phyloP scores from a whole-genome alignment of 352 stramenopile genomes.

The Pythium diclinum region DNA sequence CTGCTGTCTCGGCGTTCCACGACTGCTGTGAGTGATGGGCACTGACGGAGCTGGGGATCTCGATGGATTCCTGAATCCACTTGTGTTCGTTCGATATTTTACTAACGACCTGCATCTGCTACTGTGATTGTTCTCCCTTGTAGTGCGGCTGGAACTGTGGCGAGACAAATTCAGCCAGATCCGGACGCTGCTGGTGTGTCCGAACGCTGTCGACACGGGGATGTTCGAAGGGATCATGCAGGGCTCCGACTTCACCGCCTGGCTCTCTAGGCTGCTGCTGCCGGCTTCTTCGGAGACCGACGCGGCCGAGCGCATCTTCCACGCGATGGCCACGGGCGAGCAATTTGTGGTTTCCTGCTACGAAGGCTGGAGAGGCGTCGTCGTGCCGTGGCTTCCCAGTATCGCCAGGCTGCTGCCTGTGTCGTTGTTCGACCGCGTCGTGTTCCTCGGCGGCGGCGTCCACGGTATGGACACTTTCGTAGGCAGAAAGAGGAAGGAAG shows the following conservation, averaged over 20 bases:
- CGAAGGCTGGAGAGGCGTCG: constrained; percentile 44
- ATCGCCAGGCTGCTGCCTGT: constrained; percentile 59
- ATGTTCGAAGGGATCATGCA: constrained; percentile 71
- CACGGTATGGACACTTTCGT: constrained; percentile 80
- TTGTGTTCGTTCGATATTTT: constrained; percentile 2
- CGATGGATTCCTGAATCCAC: background rate
- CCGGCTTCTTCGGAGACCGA: constrained; percentile 47
- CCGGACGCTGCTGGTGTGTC: constrained; percentile 71
- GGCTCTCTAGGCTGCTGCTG: constrained; percentile 40
- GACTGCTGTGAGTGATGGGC: constrained; percentile 45
- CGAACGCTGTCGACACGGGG: constrained; percentile 62
- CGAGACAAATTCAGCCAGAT: constrained; percentile 52
- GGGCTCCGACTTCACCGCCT: constrained; percentile 36
- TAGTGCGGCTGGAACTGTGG: constrained; percentile 78
- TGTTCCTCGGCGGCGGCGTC: constrained; percentile 56
- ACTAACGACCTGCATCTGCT: background rate
- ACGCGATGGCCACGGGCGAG: constrained; percentile 48
- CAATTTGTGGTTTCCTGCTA: constrained; percentile 70
- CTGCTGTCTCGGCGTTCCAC: constrained; percentile 68
- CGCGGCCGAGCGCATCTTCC: constrained; percentile 51
- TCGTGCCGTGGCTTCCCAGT: constrained; percentile 48
- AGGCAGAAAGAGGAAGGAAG: constrained; percentile 25
- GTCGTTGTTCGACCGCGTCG: constrained; percentile 44
- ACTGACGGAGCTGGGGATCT: background rate
- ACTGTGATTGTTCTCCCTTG: background rate